A percentile compares a stretch with the other conserved stretches of the same genome.
These are phyloP conservation scores for Corylus avellana DNA, from an alignment of 306 rosid species.

Conservation along the genomic window DNA sequence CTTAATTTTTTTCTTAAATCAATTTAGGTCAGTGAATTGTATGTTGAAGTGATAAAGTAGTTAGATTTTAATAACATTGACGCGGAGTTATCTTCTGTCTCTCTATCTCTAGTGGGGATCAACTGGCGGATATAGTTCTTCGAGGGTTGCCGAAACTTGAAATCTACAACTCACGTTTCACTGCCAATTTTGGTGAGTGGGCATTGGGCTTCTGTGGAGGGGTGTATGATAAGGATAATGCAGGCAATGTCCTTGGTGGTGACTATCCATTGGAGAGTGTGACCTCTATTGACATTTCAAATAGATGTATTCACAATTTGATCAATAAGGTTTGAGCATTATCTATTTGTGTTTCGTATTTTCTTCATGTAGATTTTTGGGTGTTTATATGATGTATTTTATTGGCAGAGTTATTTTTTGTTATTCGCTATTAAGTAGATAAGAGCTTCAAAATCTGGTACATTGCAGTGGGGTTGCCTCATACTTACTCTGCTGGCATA, in stretches of 20 bases:
- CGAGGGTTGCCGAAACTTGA: conserved; percentile 61
- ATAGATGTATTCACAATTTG: conserved; percentile 69
- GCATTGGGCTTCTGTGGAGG: conserved; percentile 91
- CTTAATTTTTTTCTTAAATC: too few relatives aligned
- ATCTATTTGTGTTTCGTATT: conserved; percentile 21
- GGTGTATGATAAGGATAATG: conserved; percentile 73
- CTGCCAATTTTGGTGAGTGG: conserved; percentile 67
- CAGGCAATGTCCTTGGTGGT: conserved; percentile 45
- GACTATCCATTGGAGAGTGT: conserved; percentile 46
- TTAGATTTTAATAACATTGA: too few relatives aligned
- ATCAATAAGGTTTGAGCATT: conserved; percentile 51
- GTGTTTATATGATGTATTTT: background rate
- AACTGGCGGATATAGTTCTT: conserved; percentile 49
- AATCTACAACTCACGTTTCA: conserved; percentile 74
- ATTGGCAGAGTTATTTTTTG: background rate
- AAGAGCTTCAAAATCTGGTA: conserved; percentile 14
- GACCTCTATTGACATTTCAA: conserved; percentile 72
- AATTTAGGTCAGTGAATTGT: too few relatives aligned
- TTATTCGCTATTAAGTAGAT: background rate
- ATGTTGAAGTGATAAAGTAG: too few relatives aligned
- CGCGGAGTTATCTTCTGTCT: background rate
- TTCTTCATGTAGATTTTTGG: conserved; percentile 1
- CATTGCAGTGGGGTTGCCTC: background rate
- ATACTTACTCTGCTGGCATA: background rate
- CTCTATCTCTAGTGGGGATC: conserved; percentile 40